Evolutionary conservation across 1,139 yeast genomes (phyloP).

Genomic region (Saccharomyces hybrid): DNA sequence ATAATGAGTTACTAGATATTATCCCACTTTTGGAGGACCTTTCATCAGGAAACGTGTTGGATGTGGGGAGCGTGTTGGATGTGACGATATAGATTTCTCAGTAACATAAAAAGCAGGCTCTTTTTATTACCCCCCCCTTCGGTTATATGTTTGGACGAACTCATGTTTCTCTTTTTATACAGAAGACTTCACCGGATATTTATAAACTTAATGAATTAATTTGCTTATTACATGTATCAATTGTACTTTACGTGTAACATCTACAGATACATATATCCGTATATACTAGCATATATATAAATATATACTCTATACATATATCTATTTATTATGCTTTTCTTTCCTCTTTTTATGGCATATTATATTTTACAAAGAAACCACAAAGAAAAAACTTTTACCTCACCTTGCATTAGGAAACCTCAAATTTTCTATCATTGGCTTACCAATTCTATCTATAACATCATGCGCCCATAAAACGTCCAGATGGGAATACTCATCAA

Average conservation of each 20-base stretch:
- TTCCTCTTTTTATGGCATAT: background rate
- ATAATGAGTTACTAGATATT: constrained; percentile 85
- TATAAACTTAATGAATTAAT: background rate
- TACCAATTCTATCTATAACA: constrained; percentile 50
- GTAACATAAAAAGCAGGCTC: background rate
- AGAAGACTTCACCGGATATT: background rate
- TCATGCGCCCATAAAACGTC: constrained; percentile 89
- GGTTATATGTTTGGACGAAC: background rate
- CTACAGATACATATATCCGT: background rate
- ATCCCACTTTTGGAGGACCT: constrained; percentile 86
- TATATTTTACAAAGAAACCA: background rate
- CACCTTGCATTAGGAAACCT: constrained; percentile 14
- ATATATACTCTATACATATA: background rate
- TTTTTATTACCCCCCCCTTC: background rate
- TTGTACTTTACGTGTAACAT: background rate
- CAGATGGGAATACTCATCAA: constrained; percentile 70
- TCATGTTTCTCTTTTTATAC: background rate
- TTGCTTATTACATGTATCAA: background rate
- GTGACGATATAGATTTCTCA: constrained; percentile 40
- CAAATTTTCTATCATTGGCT: constrained; percentile 29
- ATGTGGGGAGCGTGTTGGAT: constrained; percentile 78
- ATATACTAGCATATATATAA: background rate
- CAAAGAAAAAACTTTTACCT: background rate
- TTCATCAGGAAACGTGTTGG: constrained; percentile 58
- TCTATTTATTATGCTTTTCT: background rate